Evolutionary conservation across 345 rosid genomes (phyloP).

Genomic region (Mangifera indica): DNA sequence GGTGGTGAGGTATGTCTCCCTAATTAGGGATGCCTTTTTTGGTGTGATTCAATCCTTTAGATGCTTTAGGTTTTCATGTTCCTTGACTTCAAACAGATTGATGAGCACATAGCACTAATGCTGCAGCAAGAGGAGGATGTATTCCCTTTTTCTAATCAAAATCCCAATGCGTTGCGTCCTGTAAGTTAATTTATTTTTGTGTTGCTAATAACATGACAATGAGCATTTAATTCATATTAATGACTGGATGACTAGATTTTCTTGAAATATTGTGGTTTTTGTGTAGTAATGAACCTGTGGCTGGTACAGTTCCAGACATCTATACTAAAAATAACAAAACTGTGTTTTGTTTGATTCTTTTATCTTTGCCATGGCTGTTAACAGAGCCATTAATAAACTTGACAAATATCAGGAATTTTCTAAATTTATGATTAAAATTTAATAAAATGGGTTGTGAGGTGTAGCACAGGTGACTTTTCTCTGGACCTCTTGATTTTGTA

Average conservation of each 20-base stretch:
- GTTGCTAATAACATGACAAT: neutral
- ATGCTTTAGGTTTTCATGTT: conserved; percentile 12
- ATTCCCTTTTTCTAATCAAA: conserved; percentile 32
- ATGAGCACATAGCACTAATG: conserved; percentile 56
- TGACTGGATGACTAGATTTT: neutral
- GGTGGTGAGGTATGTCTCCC: conserved; percentile 46
- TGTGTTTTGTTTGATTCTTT: neutral
- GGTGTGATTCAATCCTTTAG: neutral
- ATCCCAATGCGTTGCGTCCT: conserved; percentile 24
- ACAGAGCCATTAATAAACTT: neutral
- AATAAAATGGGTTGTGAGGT: neutral
- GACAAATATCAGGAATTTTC: neutral
- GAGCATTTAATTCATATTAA: neutral
- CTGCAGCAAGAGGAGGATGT: conserved; percentile 64
- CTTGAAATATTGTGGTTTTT: neutral
- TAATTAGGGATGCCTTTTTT: conserved; percentile 1
- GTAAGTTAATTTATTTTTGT: conserved; percentile 40
- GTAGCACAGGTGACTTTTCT: neutral
- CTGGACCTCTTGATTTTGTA: neutral
- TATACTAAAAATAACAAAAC: neutral
- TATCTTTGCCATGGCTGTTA: neutral
- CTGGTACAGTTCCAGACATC: neutral
- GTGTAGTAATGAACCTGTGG: neutral
- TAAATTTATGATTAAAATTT: neutral
- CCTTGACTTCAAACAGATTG: conserved; percentile 44